Evolutionary conservation across 805 yeast genomes (phyloP).

Genomic region (Pichia californica): DNA sequence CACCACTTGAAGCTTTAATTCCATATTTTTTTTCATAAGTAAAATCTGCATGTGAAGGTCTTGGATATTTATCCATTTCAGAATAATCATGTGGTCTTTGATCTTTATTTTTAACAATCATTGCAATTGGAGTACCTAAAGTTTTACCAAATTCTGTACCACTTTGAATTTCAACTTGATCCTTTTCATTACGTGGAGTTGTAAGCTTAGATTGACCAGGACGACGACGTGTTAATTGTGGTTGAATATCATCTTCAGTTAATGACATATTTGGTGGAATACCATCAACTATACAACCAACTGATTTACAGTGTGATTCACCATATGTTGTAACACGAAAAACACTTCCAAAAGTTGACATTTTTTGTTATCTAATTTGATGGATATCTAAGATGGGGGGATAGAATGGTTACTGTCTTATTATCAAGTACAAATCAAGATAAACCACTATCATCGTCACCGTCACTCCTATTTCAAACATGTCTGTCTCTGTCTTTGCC

Average conservation of each 20-base stretch:
- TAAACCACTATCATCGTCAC: too few relatives aligned
- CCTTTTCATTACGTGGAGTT: constrained; percentile 96
- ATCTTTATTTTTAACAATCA: constrained; percentile 90
- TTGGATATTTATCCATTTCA: constrained; percentile 91
- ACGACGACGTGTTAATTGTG: constrained; percentile 93
- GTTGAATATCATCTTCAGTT: constrained; percentile 84
- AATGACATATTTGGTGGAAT: constrained; percentile 92
- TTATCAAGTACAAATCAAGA: too few relatives aligned
- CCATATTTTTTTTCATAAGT: constrained; percentile 91
- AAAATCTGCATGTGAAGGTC: constrained; percentile 97
- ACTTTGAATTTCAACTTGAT: constrained; percentile 84
- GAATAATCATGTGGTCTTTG: constrained; percentile 95
- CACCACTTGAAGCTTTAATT: constrained; percentile 89
- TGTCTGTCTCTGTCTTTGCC: too few relatives aligned
- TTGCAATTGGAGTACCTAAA: constrained; percentile 91
- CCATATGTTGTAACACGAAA: constrained; percentile 90
- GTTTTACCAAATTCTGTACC: constrained; percentile 91
- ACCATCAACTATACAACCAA: constrained; percentile 97
- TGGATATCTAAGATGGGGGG: background rate
- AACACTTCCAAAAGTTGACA: constrained; percentile 69
- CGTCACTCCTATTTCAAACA: too few relatives aligned
- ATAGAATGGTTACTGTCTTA: too few relatives aligned
- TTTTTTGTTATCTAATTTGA: constrained; percentile 19
- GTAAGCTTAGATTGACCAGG: constrained; percentile 93
- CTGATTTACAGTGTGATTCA: constrained; percentile 95